Conservation (phyloP, 768 basidiomycete genomes). For the Pholiota conissans region DNA sequence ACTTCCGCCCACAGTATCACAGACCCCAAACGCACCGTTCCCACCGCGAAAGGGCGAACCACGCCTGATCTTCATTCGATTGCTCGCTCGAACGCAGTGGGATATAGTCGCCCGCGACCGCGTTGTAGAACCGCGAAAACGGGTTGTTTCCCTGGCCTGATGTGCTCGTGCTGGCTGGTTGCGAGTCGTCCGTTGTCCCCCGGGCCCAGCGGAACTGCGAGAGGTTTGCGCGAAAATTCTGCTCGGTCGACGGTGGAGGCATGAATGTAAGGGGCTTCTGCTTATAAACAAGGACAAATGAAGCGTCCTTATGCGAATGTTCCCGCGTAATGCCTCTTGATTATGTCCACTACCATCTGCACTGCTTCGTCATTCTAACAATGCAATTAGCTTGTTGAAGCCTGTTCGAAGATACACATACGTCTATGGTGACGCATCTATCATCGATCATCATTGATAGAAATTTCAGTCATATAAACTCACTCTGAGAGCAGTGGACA, state of each 20-base stretch:
- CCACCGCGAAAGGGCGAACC: conserved; percentile 91
- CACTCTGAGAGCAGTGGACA: too few species aligned
- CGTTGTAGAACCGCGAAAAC: conserved; percentile 86
- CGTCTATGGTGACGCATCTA: too few species aligned
- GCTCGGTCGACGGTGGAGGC: conserved; percentile 46
- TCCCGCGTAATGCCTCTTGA: too few species aligned
- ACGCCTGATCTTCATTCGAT: conserved; percentile 95
- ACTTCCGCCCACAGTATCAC: not conserved
- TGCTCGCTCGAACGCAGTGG: conserved; percentile 81
- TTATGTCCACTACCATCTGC: too few species aligned
- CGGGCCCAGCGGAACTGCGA: conserved; percentile 88
- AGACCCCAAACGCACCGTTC: conserved; percentile 60
- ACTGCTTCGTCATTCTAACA: too few species aligned
- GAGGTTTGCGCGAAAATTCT: conserved; percentile 70
- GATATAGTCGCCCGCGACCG: conserved; percentile 84
- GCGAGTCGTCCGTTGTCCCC: conserved; percentile 71
- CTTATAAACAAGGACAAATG: conserved; percentile 18
- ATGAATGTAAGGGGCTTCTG: conserved; percentile 16
- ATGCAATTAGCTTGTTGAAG: too few species aligned
- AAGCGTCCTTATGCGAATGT: not conserved
- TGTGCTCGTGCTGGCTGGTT: conserved; percentile 33
- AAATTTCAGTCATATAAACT: too few species aligned
- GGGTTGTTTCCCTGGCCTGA: conserved; percentile 46
- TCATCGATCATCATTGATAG: too few species aligned
- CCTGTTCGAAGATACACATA: too few species aligned